Conservation (phyloP, 2,329 filamentous ascomycete genomes). For the Fusarium pilosicola region DNA sequence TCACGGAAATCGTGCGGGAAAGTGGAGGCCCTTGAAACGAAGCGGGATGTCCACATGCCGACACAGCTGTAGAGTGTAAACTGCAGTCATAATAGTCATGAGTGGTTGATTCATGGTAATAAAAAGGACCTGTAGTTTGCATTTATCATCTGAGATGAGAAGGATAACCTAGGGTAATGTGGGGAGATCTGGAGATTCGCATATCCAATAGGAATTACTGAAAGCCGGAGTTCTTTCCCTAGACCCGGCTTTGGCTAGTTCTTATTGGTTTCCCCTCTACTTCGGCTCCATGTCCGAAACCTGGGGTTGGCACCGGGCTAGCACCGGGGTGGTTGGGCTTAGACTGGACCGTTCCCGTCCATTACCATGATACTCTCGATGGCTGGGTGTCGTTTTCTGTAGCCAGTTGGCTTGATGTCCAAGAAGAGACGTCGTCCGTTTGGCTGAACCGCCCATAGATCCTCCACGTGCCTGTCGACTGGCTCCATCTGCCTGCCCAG, state of each 20-base stretch:
- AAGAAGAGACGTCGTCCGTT: not conserved
- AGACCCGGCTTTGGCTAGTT: not conserved
- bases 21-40: not conserved
- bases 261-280: not conserved
- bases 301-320: not conserved
- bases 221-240: accelerated
- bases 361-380: not conserved
- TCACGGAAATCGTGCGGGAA: not conserved
- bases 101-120: not conserved
- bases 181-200: not conserved
- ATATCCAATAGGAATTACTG: not conserved
- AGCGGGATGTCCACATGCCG: not conserved
- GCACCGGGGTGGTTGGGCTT: not conserved
- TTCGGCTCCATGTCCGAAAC: not conserved
- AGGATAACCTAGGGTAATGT: not conserved
- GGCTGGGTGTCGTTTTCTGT: accelerated
- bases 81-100: not conserved
- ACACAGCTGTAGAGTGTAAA: not conserved
- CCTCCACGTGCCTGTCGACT: accelerated
- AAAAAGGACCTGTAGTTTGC: not conserved
- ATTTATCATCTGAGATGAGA: not conserved
- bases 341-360: not conserved
- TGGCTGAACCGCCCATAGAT: not conserved
- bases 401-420: not conserved
- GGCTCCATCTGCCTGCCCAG: not conserved